A percentile compares a stretch with the other conserved stretches of the same genome.
phyloP scores from a whole-genome alignment of 2,329 filamentous ascomycete species.

The Ophiostoma pallidulum region DNA sequence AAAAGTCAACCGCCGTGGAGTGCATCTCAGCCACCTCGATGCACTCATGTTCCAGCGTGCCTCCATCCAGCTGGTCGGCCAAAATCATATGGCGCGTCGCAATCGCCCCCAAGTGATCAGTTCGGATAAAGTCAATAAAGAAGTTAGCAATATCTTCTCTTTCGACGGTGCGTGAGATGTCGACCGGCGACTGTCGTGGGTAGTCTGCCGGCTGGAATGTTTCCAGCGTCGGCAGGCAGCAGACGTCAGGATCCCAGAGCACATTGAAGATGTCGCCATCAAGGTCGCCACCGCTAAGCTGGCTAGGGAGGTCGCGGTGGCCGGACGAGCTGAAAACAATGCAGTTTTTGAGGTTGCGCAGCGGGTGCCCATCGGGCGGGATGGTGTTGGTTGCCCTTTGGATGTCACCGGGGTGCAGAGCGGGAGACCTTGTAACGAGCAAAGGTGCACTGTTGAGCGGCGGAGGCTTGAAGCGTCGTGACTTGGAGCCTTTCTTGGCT shows the following conservation, averaged over 20 bases:
- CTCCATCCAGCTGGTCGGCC: conserved; percentile 45
- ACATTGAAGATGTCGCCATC: conserved; percentile 77
- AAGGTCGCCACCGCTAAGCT: conserved; percentile 71
- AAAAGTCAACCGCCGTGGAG: conserved; percentile 66
- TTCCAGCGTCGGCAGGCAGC: conserved; percentile 31
- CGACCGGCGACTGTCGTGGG: conserved; percentile 42
- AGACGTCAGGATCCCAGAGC: conserved; percentile 52
- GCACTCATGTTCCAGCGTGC: conserved; percentile 45
- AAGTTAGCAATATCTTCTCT: conserved; percentile 65
- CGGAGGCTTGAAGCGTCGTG: conserved; percentile 14
- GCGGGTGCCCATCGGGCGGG: conserved; percentile 49
- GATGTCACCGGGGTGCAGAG: conserved; percentile 73
- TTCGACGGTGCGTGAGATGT: conserved; percentile 52
- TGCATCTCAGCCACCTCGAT: conserved; percentile 50
- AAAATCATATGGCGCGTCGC: conserved; percentile 54
- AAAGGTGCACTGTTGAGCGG: conserved; percentile 32
- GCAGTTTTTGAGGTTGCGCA: conserved; percentile 58
- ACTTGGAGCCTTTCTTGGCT: conserved; percentile 2
- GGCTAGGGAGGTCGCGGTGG: conserved; percentile 62
- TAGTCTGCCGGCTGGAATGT: conserved; percentile 60
- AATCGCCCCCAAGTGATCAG: conserved; percentile 56
- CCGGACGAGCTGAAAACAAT: conserved; percentile 69
- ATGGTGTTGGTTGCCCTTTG: conserved; percentile 55
- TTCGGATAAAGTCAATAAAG: conserved; percentile 69
- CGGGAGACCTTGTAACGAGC: conserved; percentile 68